Conservation (phyloP, 805 yeast genomes). For the Myxozyma neglecta region DNA sequence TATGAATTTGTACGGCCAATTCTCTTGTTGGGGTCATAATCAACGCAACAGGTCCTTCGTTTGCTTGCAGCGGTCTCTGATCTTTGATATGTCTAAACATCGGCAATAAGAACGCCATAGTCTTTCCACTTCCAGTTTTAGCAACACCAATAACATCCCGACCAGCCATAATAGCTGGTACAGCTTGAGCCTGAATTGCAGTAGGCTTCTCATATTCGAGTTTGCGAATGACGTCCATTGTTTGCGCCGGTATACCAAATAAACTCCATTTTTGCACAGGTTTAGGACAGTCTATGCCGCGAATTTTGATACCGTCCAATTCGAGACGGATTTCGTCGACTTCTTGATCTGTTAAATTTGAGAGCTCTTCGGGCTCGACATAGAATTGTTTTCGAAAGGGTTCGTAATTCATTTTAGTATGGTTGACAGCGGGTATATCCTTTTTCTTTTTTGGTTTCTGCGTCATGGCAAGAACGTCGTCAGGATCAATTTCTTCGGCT, state of each 20-base stretch:
- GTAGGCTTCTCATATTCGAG: constrained; percentile 67
- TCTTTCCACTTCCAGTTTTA: constrained; percentile 95
- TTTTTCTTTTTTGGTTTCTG: constrained; percentile 49
- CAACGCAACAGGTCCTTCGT: constrained; percentile 75
- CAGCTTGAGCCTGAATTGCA: constrained; percentile 85
- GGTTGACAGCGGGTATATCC: constrained; percentile 51
- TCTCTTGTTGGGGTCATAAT: constrained; percentile 92
- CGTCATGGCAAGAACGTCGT: constrained; percentile 38
- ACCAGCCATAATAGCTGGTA: constrained; percentile 89
- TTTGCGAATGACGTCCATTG: constrained; percentile 53
- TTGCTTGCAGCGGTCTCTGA: constrained; percentile 52
- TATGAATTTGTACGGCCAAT: constrained; percentile 77
- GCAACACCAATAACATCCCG: constrained; percentile 91
- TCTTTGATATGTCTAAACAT: constrained; percentile 79
- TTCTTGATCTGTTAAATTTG: constrained; percentile 52
- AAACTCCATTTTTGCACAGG: constrained; percentile 81
- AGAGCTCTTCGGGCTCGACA: constrained; percentile 56
- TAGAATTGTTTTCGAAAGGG: constrained; percentile 66
- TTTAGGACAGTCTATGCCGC: constrained; percentile 57
- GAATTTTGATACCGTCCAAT: constrained; percentile 65
- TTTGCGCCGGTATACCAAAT: constrained; percentile 67
- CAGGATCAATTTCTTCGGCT: constrained; percentile 38
- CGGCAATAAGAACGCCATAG: constrained; percentile 83
- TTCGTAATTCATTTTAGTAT: constrained; percentile 48
- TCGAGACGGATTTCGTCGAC: constrained; percentile 53